A percentile compares a stretch with the other conserved stretches of the same genome.
These are phyloP conservation scores for Isoetes taiwanensis DNA, from an alignment of 75 land plant species.

Conservation along the genomic window DNA sequence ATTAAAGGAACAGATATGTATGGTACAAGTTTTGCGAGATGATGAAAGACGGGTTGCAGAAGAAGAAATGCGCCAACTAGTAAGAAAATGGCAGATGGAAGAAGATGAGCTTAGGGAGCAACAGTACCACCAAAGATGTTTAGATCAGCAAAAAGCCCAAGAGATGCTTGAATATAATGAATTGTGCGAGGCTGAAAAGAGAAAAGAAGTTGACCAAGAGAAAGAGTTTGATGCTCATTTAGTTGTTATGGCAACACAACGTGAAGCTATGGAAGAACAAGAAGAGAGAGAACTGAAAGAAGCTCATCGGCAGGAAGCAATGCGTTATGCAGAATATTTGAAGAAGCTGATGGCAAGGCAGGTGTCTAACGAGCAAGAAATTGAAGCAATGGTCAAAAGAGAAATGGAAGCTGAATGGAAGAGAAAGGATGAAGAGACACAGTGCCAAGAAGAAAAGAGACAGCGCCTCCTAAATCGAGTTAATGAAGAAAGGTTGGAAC, in stretches of 20 bases:
- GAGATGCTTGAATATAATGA: conserved; percentile 2
- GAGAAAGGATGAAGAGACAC: conserved; percentile 13
- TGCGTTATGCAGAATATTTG: conserved; percentile 21
- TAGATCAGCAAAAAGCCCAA: conserved; percentile 8
- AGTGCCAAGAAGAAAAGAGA: conserved; percentile 12
- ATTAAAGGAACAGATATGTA: conserved; percentile 16
- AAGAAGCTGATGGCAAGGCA: conserved; percentile 17
- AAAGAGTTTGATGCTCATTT: conserved; percentile 13
- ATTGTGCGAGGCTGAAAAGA: conserved; percentile 3
- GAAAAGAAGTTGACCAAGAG: conserved; percentile 12
- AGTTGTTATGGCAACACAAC: conserved; percentile 16
- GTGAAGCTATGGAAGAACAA: conserved; percentile 22
- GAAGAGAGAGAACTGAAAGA: conserved; percentile 25
- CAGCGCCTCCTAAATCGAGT: conserved; percentile 20
- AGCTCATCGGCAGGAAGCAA: conserved; percentile 20
- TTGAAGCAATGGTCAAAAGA: conserved; percentile 18
- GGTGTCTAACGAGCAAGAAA: conserved; percentile 11
- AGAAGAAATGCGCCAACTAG: conserved; percentile 25
- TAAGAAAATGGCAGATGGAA: conserved; percentile 16
- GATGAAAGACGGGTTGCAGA: conserved; percentile 21
- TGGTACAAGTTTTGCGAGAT: conserved; percentile 16
- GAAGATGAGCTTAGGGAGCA: conserved; percentile 1
- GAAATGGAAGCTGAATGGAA: conserved; percentile 24
- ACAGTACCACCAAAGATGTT: conserved; percentile 6
- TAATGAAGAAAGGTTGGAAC: conserved; percentile 19